Conservation (phyloP, 768 basidiomycete species). For the Galerina sulciceps region DNA sequence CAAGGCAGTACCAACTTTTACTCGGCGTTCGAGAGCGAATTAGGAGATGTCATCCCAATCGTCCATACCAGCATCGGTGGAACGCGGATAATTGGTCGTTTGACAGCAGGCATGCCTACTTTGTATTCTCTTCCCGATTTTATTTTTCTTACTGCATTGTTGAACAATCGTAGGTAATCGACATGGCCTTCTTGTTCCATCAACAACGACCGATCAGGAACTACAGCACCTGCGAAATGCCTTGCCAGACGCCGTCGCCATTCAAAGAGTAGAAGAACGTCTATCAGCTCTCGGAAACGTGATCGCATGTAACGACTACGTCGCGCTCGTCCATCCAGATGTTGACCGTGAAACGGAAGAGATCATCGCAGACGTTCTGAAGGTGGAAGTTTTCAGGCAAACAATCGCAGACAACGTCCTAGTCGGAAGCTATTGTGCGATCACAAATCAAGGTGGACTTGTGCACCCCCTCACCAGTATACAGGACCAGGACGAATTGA, state of each 20-base stretch:
- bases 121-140: not conserved
- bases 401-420: slow-evolving; percentile 97
- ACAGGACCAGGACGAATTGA: slow-evolving; percentile 97
- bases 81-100: slow-evolving; percentile 89
- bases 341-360: slow-evolving; percentile 98
- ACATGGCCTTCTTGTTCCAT: slow-evolving; percentile 95
- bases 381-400: slow-evolving; percentile 98
- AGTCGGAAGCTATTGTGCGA: slow-evolving; percentile 93
- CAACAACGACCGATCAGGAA: slow-evolving; percentile 96
- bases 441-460: slow-evolving; percentile 96
- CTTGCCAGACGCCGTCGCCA: slow-evolving; percentile 88
- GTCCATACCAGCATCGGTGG: slow-evolving; percentile 96
- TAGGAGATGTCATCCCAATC: slow-evolving; percentile 89
- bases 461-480: slow-evolving; percentile 98
- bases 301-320: slow-evolving; percentile 98
- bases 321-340: slow-evolving; percentile 98
- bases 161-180: slow-evolving; percentile 72
- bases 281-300: slow-evolving; percentile 98
- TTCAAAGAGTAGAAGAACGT: slow-evolving; percentile 97
- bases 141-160: not conserved
- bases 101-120: slow-evolving; percentile 78
- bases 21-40: slow-evolving; percentile 93
- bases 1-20: slow-evolving; percentile 98
- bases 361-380: slow-evolving; percentile 98
- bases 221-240: slow-evolving; percentile 97